Evolutionary conservation across 139 green algal genomes (phyloP).

Genomic region (Desmodesmus armatus): DNA sequence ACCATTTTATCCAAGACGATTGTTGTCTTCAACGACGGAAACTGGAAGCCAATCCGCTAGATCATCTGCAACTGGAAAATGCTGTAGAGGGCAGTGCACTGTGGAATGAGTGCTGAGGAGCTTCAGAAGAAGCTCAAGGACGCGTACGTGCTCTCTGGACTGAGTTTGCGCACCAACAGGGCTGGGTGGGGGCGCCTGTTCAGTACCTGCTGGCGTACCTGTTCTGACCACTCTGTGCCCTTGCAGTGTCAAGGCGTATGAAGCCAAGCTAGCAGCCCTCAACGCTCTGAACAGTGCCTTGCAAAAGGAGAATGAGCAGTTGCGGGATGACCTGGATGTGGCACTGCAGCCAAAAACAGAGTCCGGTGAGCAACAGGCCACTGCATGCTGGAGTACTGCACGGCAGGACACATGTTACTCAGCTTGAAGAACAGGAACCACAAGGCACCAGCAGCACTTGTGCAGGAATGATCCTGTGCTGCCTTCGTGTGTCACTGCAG

Average conservation of each 20-base stretch:
- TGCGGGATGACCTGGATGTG: slow-evolving; percentile 66
- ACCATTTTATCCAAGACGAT: too few relatives aligned
- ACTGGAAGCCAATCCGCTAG: too few relatives aligned
- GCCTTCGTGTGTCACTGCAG: slow-evolving; percentile 30
- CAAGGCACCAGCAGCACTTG: neutral
- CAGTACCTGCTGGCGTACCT: neutral
- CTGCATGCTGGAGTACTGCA: too few relatives aligned
- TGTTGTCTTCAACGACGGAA: too few relatives aligned
- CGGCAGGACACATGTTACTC: too few relatives aligned
- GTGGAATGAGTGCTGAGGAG: too few relatives aligned
- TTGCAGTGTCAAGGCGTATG: slow-evolving; percentile 81
- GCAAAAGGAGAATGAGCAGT: slow-evolving; percentile 83
- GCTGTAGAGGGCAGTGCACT: too few relatives aligned
- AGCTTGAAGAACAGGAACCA: too few relatives aligned
- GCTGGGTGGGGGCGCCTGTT: neutral
- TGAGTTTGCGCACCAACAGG: too few relatives aligned
- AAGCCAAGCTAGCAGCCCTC: slow-evolving; percentile 88
- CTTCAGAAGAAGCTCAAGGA: slow-evolving; percentile 8
- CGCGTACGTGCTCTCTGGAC: neutral
- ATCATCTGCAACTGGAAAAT: too few relatives aligned
- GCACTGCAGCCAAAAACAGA: slow-evolving; percentile 49
- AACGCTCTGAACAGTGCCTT: slow-evolving; percentile 87
- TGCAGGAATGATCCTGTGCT: too few relatives aligned
- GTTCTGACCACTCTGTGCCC: neutral
- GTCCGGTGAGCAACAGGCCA: too few relatives aligned